These are phyloP conservation scores for Lactarius hengduanensis DNA, from an alignment of 768 basidiomycete species.

Conservation along the genomic window DNA sequence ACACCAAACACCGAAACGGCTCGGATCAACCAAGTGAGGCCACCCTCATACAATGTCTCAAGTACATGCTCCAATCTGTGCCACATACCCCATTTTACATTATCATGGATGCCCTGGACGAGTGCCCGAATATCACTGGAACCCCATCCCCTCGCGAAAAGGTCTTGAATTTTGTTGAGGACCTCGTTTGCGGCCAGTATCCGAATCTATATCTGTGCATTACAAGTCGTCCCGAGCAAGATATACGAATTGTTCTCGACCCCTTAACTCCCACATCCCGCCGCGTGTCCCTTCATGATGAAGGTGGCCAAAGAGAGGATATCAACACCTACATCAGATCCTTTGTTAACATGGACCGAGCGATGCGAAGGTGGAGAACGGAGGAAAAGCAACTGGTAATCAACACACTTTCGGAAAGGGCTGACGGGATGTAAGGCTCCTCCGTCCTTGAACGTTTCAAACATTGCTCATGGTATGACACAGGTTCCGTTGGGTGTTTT, in stretches of 20 bases:
- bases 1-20: background rate
- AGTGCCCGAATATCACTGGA: conserved; percentile 1
- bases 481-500: conserved; percentile 10
- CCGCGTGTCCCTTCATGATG: conserved; percentile 8
- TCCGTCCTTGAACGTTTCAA: background rate
- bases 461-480: background rate
- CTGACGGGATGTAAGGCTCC: background rate
- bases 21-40: background rate
- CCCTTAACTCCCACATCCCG: background rate
- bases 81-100: background rate
- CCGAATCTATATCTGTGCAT: conserved; percentile 1
- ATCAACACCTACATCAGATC: background rate
- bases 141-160: background rate
- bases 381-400: conserved; percentile 7
- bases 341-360: background rate
- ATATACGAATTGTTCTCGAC: background rate
- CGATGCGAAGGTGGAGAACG: conserved; percentile 8
- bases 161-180: background rate
- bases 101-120: conserved; percentile 1
- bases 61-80: background rate
- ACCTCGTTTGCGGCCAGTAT: background rate
- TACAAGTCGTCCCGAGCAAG: conserved; percentile 16
- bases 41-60: background rate
- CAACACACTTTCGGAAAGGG: background rate
- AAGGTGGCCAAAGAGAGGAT: conserved; percentile 4